Evolutionary conservation across 2,329 filamentous ascomycete species (phyloP), one percentile per base, ranked within the genome.

Genomic region (Alternaria gansuensis): DNA sequence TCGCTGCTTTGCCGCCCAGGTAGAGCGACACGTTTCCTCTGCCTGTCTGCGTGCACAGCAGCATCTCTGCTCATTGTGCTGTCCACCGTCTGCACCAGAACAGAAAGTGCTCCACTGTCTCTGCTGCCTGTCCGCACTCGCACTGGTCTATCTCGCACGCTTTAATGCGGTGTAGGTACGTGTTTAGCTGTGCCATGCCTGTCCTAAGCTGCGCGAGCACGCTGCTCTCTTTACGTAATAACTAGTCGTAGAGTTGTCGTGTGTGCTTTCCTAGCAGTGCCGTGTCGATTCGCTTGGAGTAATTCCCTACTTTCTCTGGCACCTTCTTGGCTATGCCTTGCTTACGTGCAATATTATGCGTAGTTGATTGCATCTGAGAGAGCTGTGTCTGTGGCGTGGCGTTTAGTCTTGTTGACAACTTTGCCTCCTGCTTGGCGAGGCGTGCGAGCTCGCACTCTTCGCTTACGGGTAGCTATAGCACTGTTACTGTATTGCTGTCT

Each of bases 231-330:
- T 59, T 59, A 34, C 45, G 50, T 39, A 36, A 54, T n/a, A 59
- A 44, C 39, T 37, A 23, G 45, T 59, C 44, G 29, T 59, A 59
- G 26, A 59, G 56, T 51, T 54, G 36, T 46, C 51, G 44, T 24
- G 44, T 59, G 14, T 59, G 44, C 51, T 59, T 59, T 59, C 56
- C 56, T 45, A 34, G 56, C 39, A 59, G 56, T 59, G 50, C 56
- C 17, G 43, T 50, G 39, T 59, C 44, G 36, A 59, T 54, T 50
- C n/a, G 26, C 36, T 54, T 54, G 39, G 57, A 59, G 33, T 51
- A 59, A 29, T 36, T 49, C 41, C 51, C 57, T 28, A 59, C 51
- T 29, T 54, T 49, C 31, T 26, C 37, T 51, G 28, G 57, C 40
- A 59, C 37, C 46, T 54, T 59, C 45, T 59, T 59, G n/a, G 51